Percentiles rank a stretch among this genome's conserved stretches.
Conservation (phyloP, 306 rosid genomes). For the Purshia tridentata region DNA sequence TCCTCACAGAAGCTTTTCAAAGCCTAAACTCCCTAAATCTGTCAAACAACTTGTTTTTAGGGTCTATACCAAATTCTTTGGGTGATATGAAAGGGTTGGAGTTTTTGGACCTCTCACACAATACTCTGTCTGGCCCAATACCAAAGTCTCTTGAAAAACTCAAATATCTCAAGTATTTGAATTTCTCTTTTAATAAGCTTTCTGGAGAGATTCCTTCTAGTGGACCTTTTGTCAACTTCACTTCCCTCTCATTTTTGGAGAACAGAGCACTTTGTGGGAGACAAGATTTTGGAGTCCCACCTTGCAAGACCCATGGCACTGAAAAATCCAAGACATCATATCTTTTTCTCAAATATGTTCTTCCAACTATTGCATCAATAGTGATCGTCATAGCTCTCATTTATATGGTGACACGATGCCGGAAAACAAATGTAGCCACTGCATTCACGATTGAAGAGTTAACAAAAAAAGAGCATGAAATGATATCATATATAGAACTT, state of each 20-base stretch:
- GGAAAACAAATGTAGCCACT: too few species aligned
- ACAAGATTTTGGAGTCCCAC: slow-evolving; percentile 2
- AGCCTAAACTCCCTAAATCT: too few species aligned
- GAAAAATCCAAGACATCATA: not conserved
- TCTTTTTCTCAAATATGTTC: not conserved
- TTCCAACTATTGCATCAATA: not conserved
- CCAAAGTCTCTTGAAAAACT: not conserved
- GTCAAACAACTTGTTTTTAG: too few species aligned
- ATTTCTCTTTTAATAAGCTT: not conserved
- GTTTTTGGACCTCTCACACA: slow-evolving; percentile 8
- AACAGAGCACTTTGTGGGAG: slow-evolving; percentile 13
- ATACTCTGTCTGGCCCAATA: not conserved
- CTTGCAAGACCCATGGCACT: not conserved
- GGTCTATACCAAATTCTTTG: too few species aligned
- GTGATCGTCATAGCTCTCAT: not conserved
- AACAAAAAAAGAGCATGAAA: slow-evolving; percentile 1
- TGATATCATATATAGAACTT: slow-evolving; percentile 24
- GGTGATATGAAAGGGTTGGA: not conserved
- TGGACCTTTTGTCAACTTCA: not conserved
- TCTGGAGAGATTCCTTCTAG: not conserved
- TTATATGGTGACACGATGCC: too few species aligned
- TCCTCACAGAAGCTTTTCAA: too few species aligned
- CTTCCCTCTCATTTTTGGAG: not conserved
- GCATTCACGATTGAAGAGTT: not conserved
- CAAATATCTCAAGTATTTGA: not conserved